A percentile compares a stretch with the other conserved stretches of the same genome.
These are phyloP conservation scores for Cornus florida DNA, from an alignment of 148 eudicot genomes.

Conservation along the genomic window DNA sequence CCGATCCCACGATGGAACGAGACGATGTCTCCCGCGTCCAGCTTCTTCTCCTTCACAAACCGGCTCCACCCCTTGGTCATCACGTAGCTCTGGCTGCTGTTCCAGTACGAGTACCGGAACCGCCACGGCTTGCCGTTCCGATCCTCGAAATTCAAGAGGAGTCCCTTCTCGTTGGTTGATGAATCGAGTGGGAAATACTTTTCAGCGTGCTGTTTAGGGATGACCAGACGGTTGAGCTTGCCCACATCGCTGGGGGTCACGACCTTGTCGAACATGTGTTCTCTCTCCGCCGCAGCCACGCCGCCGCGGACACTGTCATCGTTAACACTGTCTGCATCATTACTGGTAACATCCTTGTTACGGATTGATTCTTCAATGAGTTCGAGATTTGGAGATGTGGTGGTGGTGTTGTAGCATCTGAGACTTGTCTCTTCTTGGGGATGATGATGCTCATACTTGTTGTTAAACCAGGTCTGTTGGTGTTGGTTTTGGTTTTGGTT, in stretches of 20 bases:
- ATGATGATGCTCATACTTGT: background rate
- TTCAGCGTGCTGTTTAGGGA: conserved; percentile 86
- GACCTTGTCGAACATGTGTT: conserved; percentile 80
- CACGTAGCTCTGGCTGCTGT: conserved; percentile 90
- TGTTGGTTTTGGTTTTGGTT: conserved; percentile 4
- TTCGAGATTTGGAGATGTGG: too few species aligned
- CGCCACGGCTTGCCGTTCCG: conserved; percentile 73
- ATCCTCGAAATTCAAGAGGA: conserved; percentile 71
- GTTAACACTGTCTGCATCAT: conserved; percentile 4
- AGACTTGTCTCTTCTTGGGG: background rate
- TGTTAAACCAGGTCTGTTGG: conserved; percentile 1
- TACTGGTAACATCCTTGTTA: background rate
- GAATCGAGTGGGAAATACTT: conserved; percentile 78
- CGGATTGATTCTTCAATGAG: too few species aligned
- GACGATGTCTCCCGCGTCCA: conserved; percentile 72
- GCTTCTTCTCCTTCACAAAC: conserved; percentile 85
- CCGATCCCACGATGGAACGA: conserved; percentile 66
- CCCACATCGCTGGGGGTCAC: conserved; percentile 93
- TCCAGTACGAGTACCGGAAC: conserved; percentile 83
- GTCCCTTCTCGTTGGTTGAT: conserved; percentile 48
- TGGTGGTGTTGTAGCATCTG: background rate
- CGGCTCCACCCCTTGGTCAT: conserved; percentile 93
- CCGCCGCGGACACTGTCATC: background rate
- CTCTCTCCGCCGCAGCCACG: conserved; percentile 37
- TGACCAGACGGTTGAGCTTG: conserved; percentile 70